phyloP scores from a whole-genome alignment of 352 stramenopile genomes.

The Globisporangium solare region DNA sequence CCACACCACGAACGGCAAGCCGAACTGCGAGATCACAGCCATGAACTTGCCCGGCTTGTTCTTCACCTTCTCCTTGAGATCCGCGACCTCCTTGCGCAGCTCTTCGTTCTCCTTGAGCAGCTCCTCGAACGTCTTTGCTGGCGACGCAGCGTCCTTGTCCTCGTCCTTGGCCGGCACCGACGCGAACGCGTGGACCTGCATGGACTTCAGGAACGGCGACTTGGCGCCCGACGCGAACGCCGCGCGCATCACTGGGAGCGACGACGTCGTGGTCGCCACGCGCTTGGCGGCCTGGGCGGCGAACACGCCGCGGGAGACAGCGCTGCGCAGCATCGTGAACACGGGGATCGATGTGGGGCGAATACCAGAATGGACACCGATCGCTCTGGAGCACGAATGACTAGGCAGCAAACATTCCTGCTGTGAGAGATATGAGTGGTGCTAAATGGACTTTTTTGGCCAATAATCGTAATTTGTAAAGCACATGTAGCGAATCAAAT shows the following conservation, averaged over 20 bases:
- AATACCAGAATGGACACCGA: neutral
- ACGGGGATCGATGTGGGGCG: neutral
- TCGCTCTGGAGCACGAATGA: neutral
- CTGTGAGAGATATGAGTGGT: neutral
- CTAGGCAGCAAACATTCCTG: neutral
- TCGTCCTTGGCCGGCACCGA: constrained; percentile 34
- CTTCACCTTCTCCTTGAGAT: constrained; percentile 47
- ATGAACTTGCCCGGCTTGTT: constrained; percentile 80
- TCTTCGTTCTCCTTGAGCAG: constrained; percentile 71
- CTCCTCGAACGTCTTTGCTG: constrained; percentile 58
- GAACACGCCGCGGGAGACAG: constrained; percentile 9
- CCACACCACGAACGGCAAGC: constrained; percentile 80
- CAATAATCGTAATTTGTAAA: neutral
- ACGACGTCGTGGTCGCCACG: neutral
- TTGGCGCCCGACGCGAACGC: constrained; percentile 2
- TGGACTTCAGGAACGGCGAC: constrained; percentile 17
- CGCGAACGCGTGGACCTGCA: constrained; percentile 52
- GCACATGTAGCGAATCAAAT: neutral
- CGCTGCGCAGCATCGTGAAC: constrained; percentile 11
- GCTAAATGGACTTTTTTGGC: neutral
- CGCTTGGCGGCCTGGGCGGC: constrained; percentile 6
- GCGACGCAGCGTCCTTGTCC: constrained; percentile 11
- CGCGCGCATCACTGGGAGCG: constrained; percentile 16
- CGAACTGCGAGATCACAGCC: constrained; percentile 77
- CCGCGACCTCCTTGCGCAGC: constrained; percentile 64